Conservation (phyloP, 1,284 basidiomycete genomes). For the Leccinum solheimii region DNA sequence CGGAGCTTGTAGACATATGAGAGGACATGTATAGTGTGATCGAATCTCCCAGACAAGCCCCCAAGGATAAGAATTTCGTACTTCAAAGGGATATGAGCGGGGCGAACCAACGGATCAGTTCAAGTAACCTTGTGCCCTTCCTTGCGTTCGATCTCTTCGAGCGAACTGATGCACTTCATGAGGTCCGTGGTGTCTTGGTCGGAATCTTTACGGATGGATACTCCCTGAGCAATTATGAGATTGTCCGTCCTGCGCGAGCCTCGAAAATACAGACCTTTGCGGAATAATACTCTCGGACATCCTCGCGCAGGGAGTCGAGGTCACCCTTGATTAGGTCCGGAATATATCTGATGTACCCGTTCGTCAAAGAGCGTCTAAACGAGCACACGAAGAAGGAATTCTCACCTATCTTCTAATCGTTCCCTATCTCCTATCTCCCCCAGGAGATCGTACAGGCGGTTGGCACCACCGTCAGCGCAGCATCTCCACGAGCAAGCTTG, state of each 20-base stretch:
- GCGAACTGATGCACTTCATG: slow-evolving; percentile 81
- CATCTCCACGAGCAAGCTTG: slow-evolving; percentile 56
- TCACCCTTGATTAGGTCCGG: slow-evolving; percentile 94
- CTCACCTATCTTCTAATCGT: slow-evolving; percentile 36
- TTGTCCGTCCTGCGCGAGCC: slow-evolving; percentile 1
- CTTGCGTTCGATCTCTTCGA: slow-evolving; percentile 54
- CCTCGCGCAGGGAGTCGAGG: slow-evolving; percentile 81
- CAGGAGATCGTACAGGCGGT: slow-evolving; percentile 76
- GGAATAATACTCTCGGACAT: slow-evolving; percentile 73
- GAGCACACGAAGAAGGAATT: neutral
- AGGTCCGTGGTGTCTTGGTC: slow-evolving; percentile 91
- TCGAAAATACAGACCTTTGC: slow-evolving; percentile 44
- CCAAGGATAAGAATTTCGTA: slow-evolving; percentile 82
- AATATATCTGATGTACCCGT: slow-evolving; percentile 49
- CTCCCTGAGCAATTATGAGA: slow-evolving; percentile 48
- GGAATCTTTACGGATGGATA: slow-evolving; percentile 56
- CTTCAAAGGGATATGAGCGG: slow-evolving; percentile 21
- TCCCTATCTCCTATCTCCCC: slow-evolving; percentile 13
- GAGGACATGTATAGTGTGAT: slow-evolving; percentile 92
- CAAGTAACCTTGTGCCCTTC: slow-evolving; percentile 40
- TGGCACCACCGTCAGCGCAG: slow-evolving; percentile 96
- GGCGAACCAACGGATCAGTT: neutral
- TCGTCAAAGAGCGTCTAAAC: neutral
- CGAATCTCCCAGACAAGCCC: slow-evolving; percentile 87
- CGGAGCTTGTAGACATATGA: slow-evolving; percentile 85